Evolutionary conservation across 2,329 filamentous ascomycete genomes (phyloP), one percentile per base, ranked within the genome.

Genomic region (Ophiostoma ulmi): DNA sequence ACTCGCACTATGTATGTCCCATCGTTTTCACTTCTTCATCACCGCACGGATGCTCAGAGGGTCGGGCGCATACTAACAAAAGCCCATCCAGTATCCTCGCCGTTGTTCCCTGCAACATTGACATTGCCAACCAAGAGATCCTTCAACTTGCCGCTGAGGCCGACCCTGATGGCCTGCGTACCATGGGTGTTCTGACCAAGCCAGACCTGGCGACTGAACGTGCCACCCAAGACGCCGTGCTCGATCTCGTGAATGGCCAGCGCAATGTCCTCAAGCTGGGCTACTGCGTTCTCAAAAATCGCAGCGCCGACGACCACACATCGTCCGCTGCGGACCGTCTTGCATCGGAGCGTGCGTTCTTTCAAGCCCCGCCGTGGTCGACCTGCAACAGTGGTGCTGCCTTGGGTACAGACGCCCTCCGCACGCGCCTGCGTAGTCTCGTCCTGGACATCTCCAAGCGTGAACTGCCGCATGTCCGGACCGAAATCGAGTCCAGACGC

Each of bases 171-270:
- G 83, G 83, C 0, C 72, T 76, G 5, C 73, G 83, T 0, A 86
- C 83, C 0, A 75, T 86, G 8, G 82, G 81, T 0, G 81, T 85
- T 0, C 78, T 90, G 0, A 90, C 87, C 0, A 90, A 90, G 73
- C 84, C 86, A 0, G 88, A 91, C 71, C 78, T 88, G 0, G 39
- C 39, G 39, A 41, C 39, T 3, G 39, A 41, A 14, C 39, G 39
- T 41, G 39, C 39, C 39, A 41, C 39, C 39, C 39, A 41, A 41
- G 39, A 41, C 39, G 39, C 39, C 39, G 39, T 41, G 39, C 39
- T 41, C 39, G 39, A 41, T 10, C 39, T 41, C 39, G 10, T 41
- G 10, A 41, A 41, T 41, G 39, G 14, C 39, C 4, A 41, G 39
- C 39, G 39, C 39, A 41, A 41, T 41, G 39, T 41, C 39, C 39